Evolutionary conservation across 2,329 filamentous ascomycete species (phyloP), one percentile per base, ranked within the genome.

Genomic region (Claviceps paspali): DNA sequence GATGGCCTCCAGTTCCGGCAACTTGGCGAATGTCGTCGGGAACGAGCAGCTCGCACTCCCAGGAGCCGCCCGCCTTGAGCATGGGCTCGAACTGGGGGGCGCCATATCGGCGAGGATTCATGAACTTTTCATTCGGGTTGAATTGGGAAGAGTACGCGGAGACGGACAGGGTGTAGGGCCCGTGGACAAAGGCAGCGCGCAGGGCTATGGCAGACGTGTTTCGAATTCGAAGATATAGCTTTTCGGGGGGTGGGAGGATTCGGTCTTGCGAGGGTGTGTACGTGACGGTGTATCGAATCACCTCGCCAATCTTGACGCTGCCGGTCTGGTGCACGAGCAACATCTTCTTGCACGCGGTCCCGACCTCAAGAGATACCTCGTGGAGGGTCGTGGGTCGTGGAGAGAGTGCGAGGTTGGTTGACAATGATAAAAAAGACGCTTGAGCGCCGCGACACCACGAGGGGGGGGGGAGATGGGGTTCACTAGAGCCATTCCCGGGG

Each of bases 31-130:
- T 79, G 44, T 79, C 65, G 38, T 88, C 79, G 0, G 88, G 88
- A 0, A 98, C 78, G 5, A 75, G 67, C 45, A 98, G 70, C 51
- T 78, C 75, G 40, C 84, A 82, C 49, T 77, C 74, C 82, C 87
- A 98, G 32, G 71, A 76, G 6, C 85, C 87, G 22, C 87, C 91
- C 7, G 91, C 87, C 65, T 96, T 96, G 53, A 98, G 71, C 65
- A 94, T 88, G 33, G 91, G 88, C 60, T 98, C 91, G 52, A 91
- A 98, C 49, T 93, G 82, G 12, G 91, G 91, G 1, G 80, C 70
- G 33, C 83, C 84, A 61, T 86, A 78, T 36, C 68, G 67, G 36
- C 76, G 71, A 1, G 79, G 70, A 36, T 79, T 68, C 40, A 78
- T 73, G 48, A 82, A 78, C 54, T 84, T 86, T 46, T 69, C 65